These are phyloP conservation scores for Arthrobotrys iridis DNA, from an alignment of 2,329 filamentous ascomycete species.

Conservation along the genomic window DNA sequence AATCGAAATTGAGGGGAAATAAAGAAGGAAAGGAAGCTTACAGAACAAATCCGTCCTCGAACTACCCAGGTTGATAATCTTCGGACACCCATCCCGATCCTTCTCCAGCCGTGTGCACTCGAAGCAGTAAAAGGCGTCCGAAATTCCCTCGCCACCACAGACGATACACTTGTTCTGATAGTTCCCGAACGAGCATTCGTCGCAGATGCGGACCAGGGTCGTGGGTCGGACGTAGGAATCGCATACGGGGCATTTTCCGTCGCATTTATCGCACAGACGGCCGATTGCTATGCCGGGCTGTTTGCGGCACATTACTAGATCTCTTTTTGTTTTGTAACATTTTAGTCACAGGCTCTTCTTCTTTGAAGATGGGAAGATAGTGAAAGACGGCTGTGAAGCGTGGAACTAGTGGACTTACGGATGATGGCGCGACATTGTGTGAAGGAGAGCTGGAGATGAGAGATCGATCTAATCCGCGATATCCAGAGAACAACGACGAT, in stretches of 20 bases:
- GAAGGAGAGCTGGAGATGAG: too few relatives aligned
- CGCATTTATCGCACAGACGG: conserved; percentile 98
- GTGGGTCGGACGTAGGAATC: conserved; percentile 98
- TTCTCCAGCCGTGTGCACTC: conserved; percentile 97
- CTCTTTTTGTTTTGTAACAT: not conserved
- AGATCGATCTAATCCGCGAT: too few relatives aligned
- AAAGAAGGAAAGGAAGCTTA: conserved; percentile 33
- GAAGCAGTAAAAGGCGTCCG: conserved; percentile 98
- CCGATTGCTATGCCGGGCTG: conserved; percentile 97
- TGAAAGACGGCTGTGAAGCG: not conserved
- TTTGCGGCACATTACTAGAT: conserved; percentile 67
- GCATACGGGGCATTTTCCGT: conserved; percentile 99
- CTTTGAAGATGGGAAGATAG: not conserved
- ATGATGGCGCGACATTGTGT: conserved; percentile 88
- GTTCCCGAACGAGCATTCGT: conserved; percentile 99
- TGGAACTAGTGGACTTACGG: conserved; percentile 80
- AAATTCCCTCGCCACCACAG: conserved; percentile 97
- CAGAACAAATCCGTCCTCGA: conserved; percentile 88
- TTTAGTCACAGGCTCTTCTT: not conserved
- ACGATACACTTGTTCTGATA: conserved; percentile 99
- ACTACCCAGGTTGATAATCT: conserved; percentile 98
- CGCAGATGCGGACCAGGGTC: conserved; percentile 96
- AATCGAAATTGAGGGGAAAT: conserved; percentile 56
- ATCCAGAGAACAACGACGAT: not conserved
- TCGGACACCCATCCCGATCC: conserved; percentile 95